Evolutionary conservation across 2,329 filamentous ascomycete species (phyloP).

Genomic region (Cordyceps cateniannulata): DNA sequence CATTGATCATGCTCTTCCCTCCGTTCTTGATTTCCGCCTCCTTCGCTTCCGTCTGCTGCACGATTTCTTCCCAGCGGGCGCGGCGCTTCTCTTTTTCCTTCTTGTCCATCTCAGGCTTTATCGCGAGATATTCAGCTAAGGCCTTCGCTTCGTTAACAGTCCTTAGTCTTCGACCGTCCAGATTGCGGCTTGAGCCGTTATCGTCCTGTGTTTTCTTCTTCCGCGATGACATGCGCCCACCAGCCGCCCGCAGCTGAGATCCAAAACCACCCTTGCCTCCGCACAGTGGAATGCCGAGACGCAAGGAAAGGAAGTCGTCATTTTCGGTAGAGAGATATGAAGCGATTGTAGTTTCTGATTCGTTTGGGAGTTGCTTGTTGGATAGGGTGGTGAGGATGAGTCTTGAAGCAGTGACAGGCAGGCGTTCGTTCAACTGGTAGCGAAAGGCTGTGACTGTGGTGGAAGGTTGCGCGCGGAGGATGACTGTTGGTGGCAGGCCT

Average conservation of each 20-base stretch:
- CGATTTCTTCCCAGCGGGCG: constrained; percentile 80
- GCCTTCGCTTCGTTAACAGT: constrained; percentile 95
- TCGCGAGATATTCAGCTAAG: constrained; percentile 86
- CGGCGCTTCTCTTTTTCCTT: constrained; percentile 84
- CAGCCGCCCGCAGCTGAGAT: constrained; percentile 90
- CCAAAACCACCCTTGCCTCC: constrained; percentile 98
- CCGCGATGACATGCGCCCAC: constrained; percentile 94
- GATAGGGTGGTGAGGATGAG: constrained; percentile 77
- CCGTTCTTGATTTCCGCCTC: constrained; percentile 79
- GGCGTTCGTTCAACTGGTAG: constrained; percentile 52
- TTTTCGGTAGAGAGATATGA: constrained; percentile 49
- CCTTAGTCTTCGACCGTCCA: constrained; percentile 82
- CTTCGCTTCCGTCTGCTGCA: constrained; percentile 74
- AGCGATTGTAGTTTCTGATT: constrained; percentile 50
- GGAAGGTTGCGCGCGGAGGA: constrained; percentile 62
- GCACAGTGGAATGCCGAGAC: constrained; percentile 69
- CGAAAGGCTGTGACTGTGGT: constrained; percentile 64
- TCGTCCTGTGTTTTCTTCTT: constrained; percentile 83
- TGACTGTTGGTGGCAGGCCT: constrained; percentile 73
- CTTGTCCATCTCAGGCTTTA: constrained; percentile 95
- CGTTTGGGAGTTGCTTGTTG: constrained; percentile 60
- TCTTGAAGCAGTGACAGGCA: constrained; percentile 50
- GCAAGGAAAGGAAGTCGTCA: constrained; percentile 73
- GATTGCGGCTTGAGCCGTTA: constrained; percentile 85
- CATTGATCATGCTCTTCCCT: constrained; percentile 65